These are phyloP conservation scores for Candolleomyces efflorescens DNA, from an alignment of 768 basidiomycete species.

Conservation along the genomic window DNA sequence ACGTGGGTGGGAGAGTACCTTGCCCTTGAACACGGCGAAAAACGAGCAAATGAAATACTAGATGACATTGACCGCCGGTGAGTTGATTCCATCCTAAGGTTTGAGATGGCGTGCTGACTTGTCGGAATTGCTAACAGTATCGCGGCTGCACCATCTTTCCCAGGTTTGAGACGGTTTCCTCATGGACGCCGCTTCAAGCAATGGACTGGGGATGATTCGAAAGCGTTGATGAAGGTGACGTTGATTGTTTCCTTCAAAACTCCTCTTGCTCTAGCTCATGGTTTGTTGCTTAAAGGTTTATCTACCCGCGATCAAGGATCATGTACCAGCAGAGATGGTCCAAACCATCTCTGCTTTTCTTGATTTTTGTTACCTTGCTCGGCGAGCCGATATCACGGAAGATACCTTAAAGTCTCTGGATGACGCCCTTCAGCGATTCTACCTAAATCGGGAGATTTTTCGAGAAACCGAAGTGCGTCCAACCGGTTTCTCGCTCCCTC, in stretches of 20 bases:
- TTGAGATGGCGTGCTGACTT: no score
- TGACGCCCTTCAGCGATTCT: conserved; percentile 18
- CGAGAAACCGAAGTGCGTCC: conserved; percentile 10
- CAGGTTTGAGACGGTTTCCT: conserved; percentile 19
- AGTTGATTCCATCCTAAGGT: neutral
- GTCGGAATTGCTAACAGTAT: no score
- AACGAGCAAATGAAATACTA: conserved; percentile 19
- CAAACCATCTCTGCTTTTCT: conserved; percentile 21
- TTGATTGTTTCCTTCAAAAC: neutral
- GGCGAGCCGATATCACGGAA: conserved; percentile 3
- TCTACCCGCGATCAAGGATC: conserved; percentile 14
- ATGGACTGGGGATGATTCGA: conserved; percentile 35
- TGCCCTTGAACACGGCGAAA: conserved; percentile 9
- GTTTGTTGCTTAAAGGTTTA: conserved; percentile 13
- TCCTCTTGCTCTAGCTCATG: neutral
- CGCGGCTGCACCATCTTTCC: conserved; percentile 17
- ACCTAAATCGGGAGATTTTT: conserved; percentile 26
- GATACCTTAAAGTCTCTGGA: conserved; percentile 13
- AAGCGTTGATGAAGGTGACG: conserved; percentile 34
- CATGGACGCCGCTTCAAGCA: conserved; percentile 27
- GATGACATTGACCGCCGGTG: conserved; percentile 13
- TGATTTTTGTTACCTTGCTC: conserved; percentile 30
- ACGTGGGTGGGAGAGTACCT: conserved; percentile 31
- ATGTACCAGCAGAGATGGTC: conserved; percentile 15
- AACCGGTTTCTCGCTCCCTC: conserved; percentile 15